Conservation (phyloP, 768 basidiomycete species). For the Dentipellis sp. region DNA sequence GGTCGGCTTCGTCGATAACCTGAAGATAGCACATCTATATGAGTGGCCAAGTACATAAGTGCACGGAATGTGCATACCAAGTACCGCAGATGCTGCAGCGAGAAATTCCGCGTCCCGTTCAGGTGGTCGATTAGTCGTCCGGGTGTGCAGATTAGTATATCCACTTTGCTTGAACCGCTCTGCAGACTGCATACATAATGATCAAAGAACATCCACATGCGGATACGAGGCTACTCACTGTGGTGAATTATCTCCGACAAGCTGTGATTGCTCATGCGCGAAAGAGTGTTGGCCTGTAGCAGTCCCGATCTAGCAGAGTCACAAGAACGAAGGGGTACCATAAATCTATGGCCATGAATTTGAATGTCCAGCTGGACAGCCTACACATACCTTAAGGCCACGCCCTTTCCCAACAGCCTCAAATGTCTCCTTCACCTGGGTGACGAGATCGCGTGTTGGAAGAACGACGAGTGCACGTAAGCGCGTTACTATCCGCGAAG, state of each 20-base stretch:
- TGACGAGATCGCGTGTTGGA: conserved; percentile 89
- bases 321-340: not conserved
- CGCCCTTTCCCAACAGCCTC: conserved; percentile 79
- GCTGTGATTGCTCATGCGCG: conserved; percentile 76
- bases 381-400: conserved; percentile 60
- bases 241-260: conserved; percentile 52
- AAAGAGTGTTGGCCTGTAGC: conserved; percentile 95
- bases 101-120: conserved; percentile 79
- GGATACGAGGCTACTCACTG: conserved; percentile 29
- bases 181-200: conserved; percentile 37
- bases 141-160: conserved; percentile 92
- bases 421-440: conserved; percentile 88
- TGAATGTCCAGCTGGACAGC: no score
- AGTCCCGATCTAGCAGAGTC: conserved; percentile 44
- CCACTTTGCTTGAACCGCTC: conserved; percentile 87
- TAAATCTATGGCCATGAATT: not conserved
- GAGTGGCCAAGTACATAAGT: not conserved
- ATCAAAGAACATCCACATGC: not conserved
- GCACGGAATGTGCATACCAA: conserved; percentile 43
- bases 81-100: conserved; percentile 91
- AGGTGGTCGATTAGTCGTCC: conserved; percentile 94
- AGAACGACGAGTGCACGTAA: conserved; percentile 84
- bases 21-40: conserved; percentile 19
- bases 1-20: conserved; percentile 97
- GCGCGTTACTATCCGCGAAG: conserved; percentile 66